Evolutionary conservation across 2,329 filamentous ascomycete species (phyloP), one percentile per base, ranked within the genome.

Genomic region (Ceratocystis harringtonii): DNA sequence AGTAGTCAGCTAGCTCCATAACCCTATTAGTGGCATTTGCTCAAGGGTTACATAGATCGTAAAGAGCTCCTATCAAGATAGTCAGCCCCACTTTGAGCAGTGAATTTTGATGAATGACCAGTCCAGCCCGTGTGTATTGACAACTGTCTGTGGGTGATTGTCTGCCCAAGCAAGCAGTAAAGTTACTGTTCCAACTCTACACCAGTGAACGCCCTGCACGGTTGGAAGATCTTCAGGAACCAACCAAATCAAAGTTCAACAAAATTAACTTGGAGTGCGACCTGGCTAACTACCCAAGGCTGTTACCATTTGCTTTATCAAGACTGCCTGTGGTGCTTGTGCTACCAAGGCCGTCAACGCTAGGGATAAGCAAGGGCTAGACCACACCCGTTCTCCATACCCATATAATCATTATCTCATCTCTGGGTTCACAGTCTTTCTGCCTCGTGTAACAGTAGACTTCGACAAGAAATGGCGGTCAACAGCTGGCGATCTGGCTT

Each of bases 381-480:
- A 48, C 43, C 28, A 28, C 28, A 2, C 5, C 43, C 8, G 3
- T 62, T 17, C 17, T 62, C n/a, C 44, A 22, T n/a, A 22, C 32
- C 10, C 58, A 41, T 19, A 19, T 30, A 62, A 17, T 32, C n/a
- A 3, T 44, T 45, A 50, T 28, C 60, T 45, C 17, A 22, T 28
- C 41, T 30, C 19, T 62, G 36, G 19, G 10, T 15, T 45, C 43
- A 5, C 22, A 17, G 8, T 28, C 60, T 28, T 43, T 41, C 60
- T 62, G 22, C 17, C 32, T 44, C 5, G 43, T 48, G 61, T 62
- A 48, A 62, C 61, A 62, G 43, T 52, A 52, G 19, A 52, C 48
- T 28, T 17, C 36, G 1, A 15, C 36, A 44, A 19, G 5, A 57
- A 28, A 62, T 62, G 61, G 43, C 50, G 41, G 25, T 28, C 19